Evolutionary conservation across 1,139 yeast species (phyloP), one percentile per base, ranked within the genome.

Genomic region (Suhomyces panamericanus): DNA sequence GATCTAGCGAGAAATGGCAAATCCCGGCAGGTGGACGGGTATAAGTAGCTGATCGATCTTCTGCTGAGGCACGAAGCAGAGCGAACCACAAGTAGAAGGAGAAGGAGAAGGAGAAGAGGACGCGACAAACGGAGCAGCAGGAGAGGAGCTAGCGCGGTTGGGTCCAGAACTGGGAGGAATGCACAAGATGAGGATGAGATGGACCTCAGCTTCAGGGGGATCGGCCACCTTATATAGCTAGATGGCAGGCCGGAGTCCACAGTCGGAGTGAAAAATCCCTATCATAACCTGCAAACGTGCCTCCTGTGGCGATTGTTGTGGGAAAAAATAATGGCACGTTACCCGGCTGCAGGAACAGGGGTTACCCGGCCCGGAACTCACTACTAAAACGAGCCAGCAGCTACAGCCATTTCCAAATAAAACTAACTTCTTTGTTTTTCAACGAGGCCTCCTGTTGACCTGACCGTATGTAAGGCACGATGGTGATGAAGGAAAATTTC

Each of bases 401-500:
- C 11, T 22, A 2, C 12, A 34, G 7, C 24, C 24, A 4, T 15
- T 12, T 6, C 2, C 16, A 17, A 9, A 15, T n/a, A 32, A 32
- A 9, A 32, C 16, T 32, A 9, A 5, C 2, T 15, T 16, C 15
- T 15, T 13, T 13, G 37, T 24, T 35, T 35, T n/a, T n/a, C n/a
- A n/a, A n/a, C n/a, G n/a, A n/a, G n/a, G n/a, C n/a, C 27, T 9
- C 12, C 12, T 14, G n/a, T n/a, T n/a, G n/a, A n/a, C 10, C 35
- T n/a, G 12, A 3, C 15, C 35, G 36, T 38, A 39, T 35, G 43
- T 43, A 14, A 3, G 36, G n/a, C 36, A n/a, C 39, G 39, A 43
- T 46, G 42, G 43, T 49, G 53, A 51, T 44, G 44, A 45, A 36
- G 22, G 20, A 38, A 41, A 15, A 26, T 14, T 32, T 16, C 31